A percentile compares a stretch with the other conserved stretches of the same genome.
phyloP scores from a whole-genome alignment of 768 basidiomycete species.

The Ephemerocybe angulata region DNA sequence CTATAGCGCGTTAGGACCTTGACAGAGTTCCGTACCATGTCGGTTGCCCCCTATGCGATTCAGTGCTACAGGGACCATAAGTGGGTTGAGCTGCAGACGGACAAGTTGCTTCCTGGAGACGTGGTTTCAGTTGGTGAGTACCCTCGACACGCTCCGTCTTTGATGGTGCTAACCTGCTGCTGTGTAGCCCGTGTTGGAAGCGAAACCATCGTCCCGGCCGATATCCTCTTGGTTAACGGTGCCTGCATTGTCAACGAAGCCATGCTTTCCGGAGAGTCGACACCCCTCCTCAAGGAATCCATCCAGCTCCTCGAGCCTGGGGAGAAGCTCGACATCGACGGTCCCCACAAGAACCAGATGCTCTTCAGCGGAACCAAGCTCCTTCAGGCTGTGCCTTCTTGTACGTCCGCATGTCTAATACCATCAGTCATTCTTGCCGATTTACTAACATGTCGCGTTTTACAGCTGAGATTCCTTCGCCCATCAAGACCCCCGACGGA shows the following conservation, averaged over 20 bases:
- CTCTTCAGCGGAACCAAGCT: slow-evolving; percentile 98
- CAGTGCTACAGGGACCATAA: slow-evolving; percentile 73
- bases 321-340: slow-evolving; percentile 83
- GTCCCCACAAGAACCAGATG: slow-evolving; percentile 80
- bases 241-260: slow-evolving; percentile 98
- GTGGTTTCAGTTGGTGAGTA: slow-evolving; percentile 68
- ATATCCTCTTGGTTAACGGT: slow-evolving; percentile 88
- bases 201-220: slow-evolving; percentile 90
- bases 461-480: slow-evolving; percentile 34
- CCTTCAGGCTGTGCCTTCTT: slow-evolving; percentile 69
- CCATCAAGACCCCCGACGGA: slow-evolving; percentile 76
- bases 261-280: slow-evolving; percentile 98
- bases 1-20: slow-evolving; percentile 84
- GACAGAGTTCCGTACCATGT: slow-evolving; percentile 96
- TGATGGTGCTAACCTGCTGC: too few relatives aligned
- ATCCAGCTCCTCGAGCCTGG: slow-evolving; percentile 75
- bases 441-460: not conserved
- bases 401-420: too few relatives aligned
- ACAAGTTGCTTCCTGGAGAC: slow-evolving; percentile 89
- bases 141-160: too few relatives aligned
- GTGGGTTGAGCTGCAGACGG: slow-evolving; percentile 81
- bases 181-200: slow-evolving; percentile 67
- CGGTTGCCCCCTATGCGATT: slow-evolving; percentile 85
- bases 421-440: slow-evolving; percentile 10
- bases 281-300: slow-evolving; percentile 93